phyloP scores from a whole-genome alignment of 495 filamentous ascomycete genomes.

The Pyrenopolyporus hunteri region DNA sequence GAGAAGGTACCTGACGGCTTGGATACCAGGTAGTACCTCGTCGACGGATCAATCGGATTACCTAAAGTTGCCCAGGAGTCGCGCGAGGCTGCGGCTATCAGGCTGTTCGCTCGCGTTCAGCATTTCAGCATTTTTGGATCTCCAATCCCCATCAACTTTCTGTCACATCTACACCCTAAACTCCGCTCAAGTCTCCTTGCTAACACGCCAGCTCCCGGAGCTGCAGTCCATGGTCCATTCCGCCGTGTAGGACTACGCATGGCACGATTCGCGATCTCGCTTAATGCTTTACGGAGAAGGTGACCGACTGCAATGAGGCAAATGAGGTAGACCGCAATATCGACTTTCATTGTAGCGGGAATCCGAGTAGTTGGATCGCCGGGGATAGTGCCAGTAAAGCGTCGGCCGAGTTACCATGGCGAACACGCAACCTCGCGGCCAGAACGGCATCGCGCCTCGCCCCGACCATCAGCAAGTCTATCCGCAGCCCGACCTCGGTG shows the following conservation, averaged over 20 bases:
- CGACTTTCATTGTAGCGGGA: conserved; percentile 16
- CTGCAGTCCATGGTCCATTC: neutral
- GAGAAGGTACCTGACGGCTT: neutral
- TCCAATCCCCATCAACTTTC: conserved; percentile 5
- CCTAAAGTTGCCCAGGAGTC: conserved; percentile 22
- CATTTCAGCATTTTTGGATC: neutral
- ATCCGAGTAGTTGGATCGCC: conserved; percentile 4
- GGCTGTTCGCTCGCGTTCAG: conserved; percentile 25
- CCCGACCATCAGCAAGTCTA: conserved; percentile 33
- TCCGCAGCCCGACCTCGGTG: conserved; percentile 7
- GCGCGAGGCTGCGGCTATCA: conserved; percentile 32
- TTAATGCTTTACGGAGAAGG: conserved; percentile 13
- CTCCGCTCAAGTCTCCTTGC: neutral
- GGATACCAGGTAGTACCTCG: neutral
- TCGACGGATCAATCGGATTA: conserved; percentile 22
- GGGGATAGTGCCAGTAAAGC: conserved; percentile 23
- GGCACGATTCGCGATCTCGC: conserved; percentile 16
- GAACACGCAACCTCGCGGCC: conserved; percentile 37
- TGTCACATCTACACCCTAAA: neutral
- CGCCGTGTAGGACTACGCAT: conserved; percentile 19
- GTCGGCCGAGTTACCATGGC: conserved; percentile 42
- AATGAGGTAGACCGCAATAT: conserved; percentile 7
- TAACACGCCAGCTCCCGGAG: neutral
- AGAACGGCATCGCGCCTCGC: conserved; percentile 37
- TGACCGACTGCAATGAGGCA: conserved; percentile 29